These are phyloP conservation scores for Aspergillus fischeri DNA, from an alignment of 2,329 filamentous ascomycete genomes.

Conservation along the genomic window DNA sequence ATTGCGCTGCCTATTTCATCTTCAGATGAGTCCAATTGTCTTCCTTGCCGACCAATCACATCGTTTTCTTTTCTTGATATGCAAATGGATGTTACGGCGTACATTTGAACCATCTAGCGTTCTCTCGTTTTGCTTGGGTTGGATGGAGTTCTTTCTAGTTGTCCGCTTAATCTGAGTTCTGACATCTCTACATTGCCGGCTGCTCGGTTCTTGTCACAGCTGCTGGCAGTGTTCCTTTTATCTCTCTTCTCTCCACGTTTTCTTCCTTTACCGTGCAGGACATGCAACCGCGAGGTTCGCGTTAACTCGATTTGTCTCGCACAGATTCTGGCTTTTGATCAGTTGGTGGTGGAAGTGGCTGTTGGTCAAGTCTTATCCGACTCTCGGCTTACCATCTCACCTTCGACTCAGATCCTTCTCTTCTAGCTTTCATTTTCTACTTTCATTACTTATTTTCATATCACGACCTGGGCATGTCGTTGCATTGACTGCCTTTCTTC, in stretches of 20 bases:
- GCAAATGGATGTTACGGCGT: conserved; percentile 13
- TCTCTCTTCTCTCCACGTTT: conserved; percentile 4
- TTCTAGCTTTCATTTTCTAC: background rate
- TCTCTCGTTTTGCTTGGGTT: conserved; percentile 25
- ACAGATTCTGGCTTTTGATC: background rate
- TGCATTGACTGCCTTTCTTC: conserved; percentile 15
- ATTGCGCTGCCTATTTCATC: conserved; percentile 12
- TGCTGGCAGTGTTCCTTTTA: conserved; percentile 11
- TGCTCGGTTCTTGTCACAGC: conserved; percentile 15
- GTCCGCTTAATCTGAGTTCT: conserved; percentile 15
- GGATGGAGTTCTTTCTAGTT: conserved; percentile 25
- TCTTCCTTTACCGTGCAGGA: conserved; percentile 3
- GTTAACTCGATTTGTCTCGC: background rate
- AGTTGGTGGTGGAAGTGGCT: background rate
- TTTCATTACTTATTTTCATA: conserved; percentile 13
- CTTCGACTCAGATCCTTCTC: conserved; percentile 3
- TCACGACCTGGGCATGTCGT: conserved; percentile 9
- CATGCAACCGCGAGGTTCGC: background rate
- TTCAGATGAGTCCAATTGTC: conserved; percentile 1
- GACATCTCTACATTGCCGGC: conserved; percentile 19
- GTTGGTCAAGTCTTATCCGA: background rate
- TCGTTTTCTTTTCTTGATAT: conserved; percentile 5
- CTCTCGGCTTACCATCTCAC: background rate
- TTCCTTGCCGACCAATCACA: conserved; percentile 2
- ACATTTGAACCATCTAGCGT: conserved; percentile 26